A percentile compares a stretch with the other conserved stretches of the same genome.
phyloP scores from a whole-genome alignment of 192 early-diverging fungal species.

The Jimgerdemannia flammicorona region DNA sequence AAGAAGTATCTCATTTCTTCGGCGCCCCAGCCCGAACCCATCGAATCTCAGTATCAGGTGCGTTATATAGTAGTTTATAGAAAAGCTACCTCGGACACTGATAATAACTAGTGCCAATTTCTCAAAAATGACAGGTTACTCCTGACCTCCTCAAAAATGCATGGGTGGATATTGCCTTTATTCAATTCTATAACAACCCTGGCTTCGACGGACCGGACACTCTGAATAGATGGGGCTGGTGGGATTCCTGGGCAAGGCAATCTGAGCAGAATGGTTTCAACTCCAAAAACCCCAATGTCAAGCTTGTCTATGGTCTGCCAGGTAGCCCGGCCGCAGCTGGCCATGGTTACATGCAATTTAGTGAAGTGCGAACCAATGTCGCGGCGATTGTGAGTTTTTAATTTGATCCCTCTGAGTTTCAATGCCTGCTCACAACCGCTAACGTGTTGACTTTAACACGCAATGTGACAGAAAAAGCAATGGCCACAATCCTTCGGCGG shows the following conservation, averaged over 20 bases:
- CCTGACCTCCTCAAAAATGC: neutral
- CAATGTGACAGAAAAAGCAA: neutral
- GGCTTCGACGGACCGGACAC: neutral
- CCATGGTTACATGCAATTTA: neutral
- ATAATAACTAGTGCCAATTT: no score
- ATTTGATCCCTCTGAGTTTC: neutral
- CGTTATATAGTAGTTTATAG: no score
- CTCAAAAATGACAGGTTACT: neutral
- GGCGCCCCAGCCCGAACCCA: slow-evolving; percentile 1
- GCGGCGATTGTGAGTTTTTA: neutral
- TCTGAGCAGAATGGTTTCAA: neutral
- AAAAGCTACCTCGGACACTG: no score
- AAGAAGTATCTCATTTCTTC: slow-evolving; percentile 9
- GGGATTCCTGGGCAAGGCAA: neutral
- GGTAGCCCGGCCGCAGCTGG: no score
- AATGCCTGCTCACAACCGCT: neutral
- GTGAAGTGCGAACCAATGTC: neutral
- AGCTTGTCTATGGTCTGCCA: neutral
- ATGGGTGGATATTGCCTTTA: neutral
- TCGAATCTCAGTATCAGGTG: neutral
- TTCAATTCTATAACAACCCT: slow-evolving; percentile 4
- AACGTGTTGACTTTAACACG: neutral
- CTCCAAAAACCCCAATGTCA: neutral
- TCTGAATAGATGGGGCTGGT: neutral
- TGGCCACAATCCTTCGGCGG: neutral